Percentiles rank a stretch among this genome's conserved stretches.
phyloP scores from a whole-genome alignment of 2,329 filamentous ascomycete genomes.

The Westerdykella aurantiaca region DNA sequence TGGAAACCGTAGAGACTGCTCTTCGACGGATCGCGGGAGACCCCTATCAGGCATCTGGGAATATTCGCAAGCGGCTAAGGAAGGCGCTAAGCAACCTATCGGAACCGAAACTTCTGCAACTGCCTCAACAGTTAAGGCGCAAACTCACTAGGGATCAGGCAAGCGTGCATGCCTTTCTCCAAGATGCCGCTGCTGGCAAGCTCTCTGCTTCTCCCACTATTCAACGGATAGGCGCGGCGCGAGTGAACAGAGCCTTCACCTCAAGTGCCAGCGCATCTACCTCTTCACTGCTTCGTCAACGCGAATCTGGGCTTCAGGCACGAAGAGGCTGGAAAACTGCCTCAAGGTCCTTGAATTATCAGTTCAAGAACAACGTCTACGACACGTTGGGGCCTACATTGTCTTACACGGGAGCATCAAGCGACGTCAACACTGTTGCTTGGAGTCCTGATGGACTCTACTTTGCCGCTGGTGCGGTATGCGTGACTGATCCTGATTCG shows the following conservation, averaged over 20 bases:
- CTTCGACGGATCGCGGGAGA: constrained; percentile 7
- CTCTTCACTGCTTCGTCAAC: constrained; percentile 22
- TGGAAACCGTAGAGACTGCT: constrained; percentile 16
- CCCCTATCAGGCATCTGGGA: constrained; percentile 7
- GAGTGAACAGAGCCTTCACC: constrained; percentile 11
- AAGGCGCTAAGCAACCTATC: constrained; percentile 12
- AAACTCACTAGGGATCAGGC: constrained; percentile 13
- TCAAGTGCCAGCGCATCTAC: constrained; percentile 13
- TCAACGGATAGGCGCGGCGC: constrained; percentile 22
- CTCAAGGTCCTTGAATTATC: constrained; percentile 17
- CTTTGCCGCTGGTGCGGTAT: constrained; percentile 54
- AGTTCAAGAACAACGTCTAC: constrained; percentile 25
- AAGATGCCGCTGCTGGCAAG: constrained; percentile 22
- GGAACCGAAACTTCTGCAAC: constrained; percentile 18
- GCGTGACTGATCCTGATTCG: constrained; percentile 50
- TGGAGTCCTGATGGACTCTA: constrained; percentile 51
- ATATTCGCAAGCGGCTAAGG: constrained; percentile 19
- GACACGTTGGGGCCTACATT: constrained; percentile 41
- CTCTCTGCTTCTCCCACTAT: constrained; percentile 18
- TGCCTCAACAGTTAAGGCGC: constrained; percentile 13
- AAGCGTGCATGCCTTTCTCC: constrained; percentile 28
- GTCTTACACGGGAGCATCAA: constrained; percentile 53
- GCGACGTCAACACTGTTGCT: constrained; percentile 51
- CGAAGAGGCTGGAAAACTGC: constrained; percentile 23
- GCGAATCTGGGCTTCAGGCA: constrained; percentile 28